Base-by-base conservation (phyloP, 2,329 filamentous ascomycete genomes). In the Elsinoe fawcettii region DNA sequence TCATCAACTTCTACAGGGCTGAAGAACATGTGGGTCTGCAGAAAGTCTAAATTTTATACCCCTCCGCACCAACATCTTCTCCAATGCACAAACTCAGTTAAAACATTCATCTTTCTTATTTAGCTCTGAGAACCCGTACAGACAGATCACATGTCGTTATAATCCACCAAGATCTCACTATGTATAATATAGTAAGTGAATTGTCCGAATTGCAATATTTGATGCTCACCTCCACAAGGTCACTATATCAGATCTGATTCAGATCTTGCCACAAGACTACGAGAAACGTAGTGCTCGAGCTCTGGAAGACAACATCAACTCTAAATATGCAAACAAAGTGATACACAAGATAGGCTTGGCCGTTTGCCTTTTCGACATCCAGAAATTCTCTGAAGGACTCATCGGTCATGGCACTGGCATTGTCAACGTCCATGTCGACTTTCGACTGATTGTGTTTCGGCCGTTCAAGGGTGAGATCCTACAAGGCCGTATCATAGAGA, bases 401-500 rank as follows among this genome's bases (percentile, higher is more conserved):
- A 96, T 99, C 63, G 91, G 92, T 25, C 89, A 96, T 71, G 91
- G 92, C 25, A 90, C 86, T 16, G 93, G 93, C 20, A 81, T 92
- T 32, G 91, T 96, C 51, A 96, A 97, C 66, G 73, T 56, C 11
- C 46, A 43, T 93, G 92, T 95, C 51, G 90, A 95, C 69, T 99
- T 97, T 67, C 87, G 90, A 20, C 79, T 99, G 67, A 80, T 96
- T 16, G 90, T 99, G 27, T 99, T 97, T 71, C 85, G 93, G 22
- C 93, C 93, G 0, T 97, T 96, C 76, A 95, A 95, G 69, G 89
- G 90, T 49, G 93, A 99, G 70, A 89, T 96, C 59, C 80, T 99
- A 66, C 78, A 88, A 44, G 93, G 88, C 14, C 86, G 84, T 62
- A 96, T 99, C 71, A 85, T 85, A 62, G 85, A 83, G 62, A 85